Base-by-base conservation (phyloP, 2,329 filamentous ascomycete species). In the Colletotrichum tanaceti region DNA sequence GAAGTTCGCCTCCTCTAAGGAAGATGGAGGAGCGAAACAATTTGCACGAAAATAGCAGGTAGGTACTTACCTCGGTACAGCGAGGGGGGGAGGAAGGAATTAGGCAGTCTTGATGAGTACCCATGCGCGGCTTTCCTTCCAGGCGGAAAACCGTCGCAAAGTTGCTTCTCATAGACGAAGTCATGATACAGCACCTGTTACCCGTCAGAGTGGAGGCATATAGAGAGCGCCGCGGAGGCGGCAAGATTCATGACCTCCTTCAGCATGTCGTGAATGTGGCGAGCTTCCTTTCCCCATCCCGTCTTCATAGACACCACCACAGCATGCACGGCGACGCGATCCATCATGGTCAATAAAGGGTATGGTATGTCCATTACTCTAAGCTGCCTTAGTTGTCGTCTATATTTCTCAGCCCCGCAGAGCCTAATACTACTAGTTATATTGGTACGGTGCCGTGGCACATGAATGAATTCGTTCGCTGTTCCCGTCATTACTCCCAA, bases 291-390 rank as follows among this genome's bases (percentile, higher is more conserved):
- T 35, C 32, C 32, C 32, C 32, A 35, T 35, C 7, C 32, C 32
- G 14, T 44, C 5, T n/a, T 44, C 41, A 16, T 20, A 44, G 41
- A 18, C 9, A 44, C 18, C 41, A n/a, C 41, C 18, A 20, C 41
- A 16, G 20, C 14, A 35, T 10, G 41, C 5, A 43, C 16, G 41
- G 5, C 41, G 18, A n/a, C 9, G 41, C n/a, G 41, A 44, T n/a
- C 5, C 41, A 44, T 46, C 5, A 32, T 41, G 7, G 58, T 53
- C 46, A 49, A 67, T 41, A n/a, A 62, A 63, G 55, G 59, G 58
- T 68, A 65, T 70, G 59, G 53, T 68, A 65, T 70, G 63, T 69
- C 53, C 67, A 70, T 70, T 70, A 68, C 47, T 70, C 63, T 68
- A 70, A 58, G 57, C 62, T 57, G 49, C 55, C 65, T 65, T 65